Conservation (phyloP, 208 protist species). For the Wallacemonas sp. region DNA sequence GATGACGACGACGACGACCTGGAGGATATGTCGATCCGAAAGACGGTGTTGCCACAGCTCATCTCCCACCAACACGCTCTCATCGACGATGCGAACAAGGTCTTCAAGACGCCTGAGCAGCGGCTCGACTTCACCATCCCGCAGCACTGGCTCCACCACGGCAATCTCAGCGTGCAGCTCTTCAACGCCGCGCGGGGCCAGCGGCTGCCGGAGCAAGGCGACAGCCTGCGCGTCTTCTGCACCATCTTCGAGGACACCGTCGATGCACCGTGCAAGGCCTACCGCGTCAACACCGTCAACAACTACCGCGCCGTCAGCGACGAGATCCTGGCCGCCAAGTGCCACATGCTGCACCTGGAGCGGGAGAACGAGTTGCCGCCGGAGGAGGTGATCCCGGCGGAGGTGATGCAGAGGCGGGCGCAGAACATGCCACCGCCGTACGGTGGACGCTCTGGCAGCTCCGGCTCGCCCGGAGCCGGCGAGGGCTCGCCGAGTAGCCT, state of each 20-base stretch:
- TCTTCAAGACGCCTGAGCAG: slow-evolving; percentile 51
- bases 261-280: slow-evolving; percentile 41
- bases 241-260: slow-evolving; percentile 72
- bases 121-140: slow-evolving; percentile 63
- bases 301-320: slow-evolving; percentile 68
- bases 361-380: slow-evolving; percentile 17
- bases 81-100: slow-evolving; percentile 42
- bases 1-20: slow-evolving; percentile 10
- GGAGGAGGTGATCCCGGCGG: slow-evolving; percentile 3
- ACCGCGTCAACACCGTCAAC: slow-evolving; percentile 63
- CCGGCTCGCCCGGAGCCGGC: background rate
- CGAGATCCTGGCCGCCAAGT: slow-evolving; percentile 75
- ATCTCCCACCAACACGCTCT: slow-evolving; percentile 70
- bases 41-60: slow-evolving; percentile 53
- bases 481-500: background rate
- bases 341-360: slow-evolving; percentile 35
- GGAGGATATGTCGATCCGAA: slow-evolving; percentile 21
- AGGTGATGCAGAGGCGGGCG: slow-evolving; percentile 3
- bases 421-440: too few species aligned
- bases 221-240: slow-evolving; percentile 76
- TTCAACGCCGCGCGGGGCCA: slow-evolving; percentile 52
- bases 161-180: slow-evolving; percentile 38
- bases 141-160: slow-evolving; percentile 57
- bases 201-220: slow-evolving; percentile 43
- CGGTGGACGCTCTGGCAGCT: background rate